Percentiles rank a stretch among this genome's conserved stretches.
These are phyloP conservation scores for Spiromastix sp. DNA, from an alignment of 2,329 filamentous ascomycete species.

Conservation along the genomic window DNA sequence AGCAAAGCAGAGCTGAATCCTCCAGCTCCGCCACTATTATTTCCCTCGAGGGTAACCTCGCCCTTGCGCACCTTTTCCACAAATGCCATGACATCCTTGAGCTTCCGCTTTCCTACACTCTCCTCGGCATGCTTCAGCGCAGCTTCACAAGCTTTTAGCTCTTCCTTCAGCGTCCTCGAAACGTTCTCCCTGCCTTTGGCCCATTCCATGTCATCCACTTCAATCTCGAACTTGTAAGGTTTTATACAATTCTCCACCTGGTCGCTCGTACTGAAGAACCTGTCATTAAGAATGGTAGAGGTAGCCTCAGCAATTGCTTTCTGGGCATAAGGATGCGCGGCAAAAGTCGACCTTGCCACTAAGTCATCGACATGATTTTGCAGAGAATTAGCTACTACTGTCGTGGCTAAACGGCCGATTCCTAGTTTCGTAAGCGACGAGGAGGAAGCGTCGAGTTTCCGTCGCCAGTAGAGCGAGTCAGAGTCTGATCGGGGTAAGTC, in stretches of 20 bases:
- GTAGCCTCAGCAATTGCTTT: slow-evolving; percentile 89
- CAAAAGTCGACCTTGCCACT: slow-evolving; percentile 71
- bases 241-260: slow-evolving; percentile 99
- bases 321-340: slow-evolving; percentile 80
- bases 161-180: slow-evolving; percentile 68
- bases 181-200: slow-evolving; percentile 73
- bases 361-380: slow-evolving; percentile 74
- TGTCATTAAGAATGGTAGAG: slow-evolving; percentile 79
- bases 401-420: slow-evolving; percentile 84
- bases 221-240: slow-evolving; percentile 96
- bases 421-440: slow-evolving; percentile 88
- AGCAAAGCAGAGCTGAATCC: slow-evolving; percentile 85
- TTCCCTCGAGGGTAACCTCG: slow-evolving; percentile 73
- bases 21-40: slow-evolving; percentile 73
- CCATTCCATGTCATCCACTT: slow-evolving; percentile 89
- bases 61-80: slow-evolving; percentile 84
- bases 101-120: slow-evolving; percentile 67
- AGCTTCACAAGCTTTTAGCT: slow-evolving; percentile 72
- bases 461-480: slow-evolving; percentile 80
- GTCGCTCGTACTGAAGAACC: slow-evolving; percentile 93
- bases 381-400: slow-evolving; percentile 77
- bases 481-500: slow-evolving; percentile 78
- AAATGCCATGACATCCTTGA: slow-evolving; percentile 82
- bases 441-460: slow-evolving; percentile 85
- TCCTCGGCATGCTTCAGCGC: slow-evolving; percentile 69